Evolutionary conservation across 768 basidiomycete species (phyloP).

Genomic region (Gymnopilus junonius): DNA sequence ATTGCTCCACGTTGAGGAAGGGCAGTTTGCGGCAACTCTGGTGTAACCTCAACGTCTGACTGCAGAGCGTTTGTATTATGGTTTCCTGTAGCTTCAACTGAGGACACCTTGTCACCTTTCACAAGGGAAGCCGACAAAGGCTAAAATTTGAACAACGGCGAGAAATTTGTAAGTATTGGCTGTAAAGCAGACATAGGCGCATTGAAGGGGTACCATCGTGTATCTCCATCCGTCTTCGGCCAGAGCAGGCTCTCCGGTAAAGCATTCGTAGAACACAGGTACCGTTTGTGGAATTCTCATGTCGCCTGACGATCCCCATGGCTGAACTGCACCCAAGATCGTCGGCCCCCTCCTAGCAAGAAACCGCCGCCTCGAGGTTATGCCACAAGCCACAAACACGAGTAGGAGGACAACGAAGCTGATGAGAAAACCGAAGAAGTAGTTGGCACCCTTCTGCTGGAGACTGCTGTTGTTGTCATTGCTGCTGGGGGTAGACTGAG

Average conservation of each 20-base stretch:
- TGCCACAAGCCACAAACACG: constrained; percentile 54
- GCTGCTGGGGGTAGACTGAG: neutral
- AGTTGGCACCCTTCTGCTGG: constrained; percentile 40
- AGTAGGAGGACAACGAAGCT: constrained; percentile 52
- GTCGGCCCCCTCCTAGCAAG: constrained; percentile 30
- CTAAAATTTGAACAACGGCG: constrained; percentile 12
- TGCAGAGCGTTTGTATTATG: neutral
- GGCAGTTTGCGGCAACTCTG: neutral
- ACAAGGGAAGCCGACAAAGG: constrained; percentile 27
- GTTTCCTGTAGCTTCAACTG: neutral
- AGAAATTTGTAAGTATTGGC: neutral
- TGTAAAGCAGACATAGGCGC: neutral
- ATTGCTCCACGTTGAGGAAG: neutral
- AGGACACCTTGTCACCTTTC: constrained; percentile 2
- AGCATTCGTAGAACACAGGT: constrained; percentile 20
- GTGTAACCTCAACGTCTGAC: neutral
- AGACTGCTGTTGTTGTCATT: constrained; percentile 12
- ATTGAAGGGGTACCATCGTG: constrained; percentile 24
- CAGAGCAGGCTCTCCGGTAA: neutral
- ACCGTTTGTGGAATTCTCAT: constrained; percentile 3
- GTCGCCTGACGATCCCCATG: constrained; percentile 14
- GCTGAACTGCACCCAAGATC: constrained; percentile 17
- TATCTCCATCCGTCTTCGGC: constrained; percentile 20
- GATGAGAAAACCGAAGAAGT: constrained; percentile 58
- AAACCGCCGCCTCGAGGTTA: constrained; percentile 48